Percentiles rank a stretch among this genome's conserved stretches.
phyloP scores from a whole-genome alignment of 2,329 filamentous ascomycete genomes.

The Cladophialophora immunda region DNA sequence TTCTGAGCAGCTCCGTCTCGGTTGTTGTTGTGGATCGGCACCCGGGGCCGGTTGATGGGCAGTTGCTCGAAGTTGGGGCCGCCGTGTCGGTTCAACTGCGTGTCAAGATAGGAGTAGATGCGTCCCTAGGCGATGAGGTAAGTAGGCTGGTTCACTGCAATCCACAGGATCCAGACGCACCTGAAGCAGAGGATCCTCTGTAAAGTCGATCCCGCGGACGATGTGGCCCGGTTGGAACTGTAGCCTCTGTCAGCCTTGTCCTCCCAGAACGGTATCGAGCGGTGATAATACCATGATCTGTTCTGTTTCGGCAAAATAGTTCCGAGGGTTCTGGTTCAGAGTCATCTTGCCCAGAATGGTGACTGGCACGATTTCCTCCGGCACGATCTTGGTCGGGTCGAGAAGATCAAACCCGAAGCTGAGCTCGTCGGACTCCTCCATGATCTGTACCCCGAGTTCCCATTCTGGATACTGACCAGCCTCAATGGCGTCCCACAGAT shows the following conservation, averaged over 20 bases:
- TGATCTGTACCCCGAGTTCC: slow-evolving; percentile 13
- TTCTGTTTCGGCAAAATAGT: slow-evolving; percentile 15
- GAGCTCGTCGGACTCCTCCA: slow-evolving; percentile 4
- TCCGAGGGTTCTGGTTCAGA: slow-evolving; percentile 13
- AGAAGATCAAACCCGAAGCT: slow-evolving; percentile 13
- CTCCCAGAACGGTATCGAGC: not conserved
- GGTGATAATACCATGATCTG: slow-evolving; percentile 13
- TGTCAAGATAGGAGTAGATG: slow-evolving; percentile 13
- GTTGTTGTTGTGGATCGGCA: slow-evolving; percentile 20
- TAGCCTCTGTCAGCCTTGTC: slow-evolving; percentile 1
- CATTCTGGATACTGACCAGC: slow-evolving; percentile 12
- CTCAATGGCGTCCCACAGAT: slow-evolving; percentile 12
- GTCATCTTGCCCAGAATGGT: slow-evolving; percentile 7
- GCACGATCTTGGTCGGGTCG: slow-evolving; percentile 13
- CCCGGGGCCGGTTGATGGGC: slow-evolving; percentile 9
- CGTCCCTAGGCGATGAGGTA: not conserved
- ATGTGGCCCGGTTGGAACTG: slow-evolving; percentile 15
- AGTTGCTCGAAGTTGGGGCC: slow-evolving; percentile 14
- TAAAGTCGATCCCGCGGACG: slow-evolving; percentile 14
- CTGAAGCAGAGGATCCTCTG: slow-evolving; percentile 12
- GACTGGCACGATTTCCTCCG: slow-evolving; percentile 14
- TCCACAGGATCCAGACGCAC: not conserved
- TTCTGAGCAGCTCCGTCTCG: slow-evolving; percentile 8
- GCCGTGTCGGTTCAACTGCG: slow-evolving; percentile 12
- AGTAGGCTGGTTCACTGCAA: not conserved